These are phyloP conservation scores for Geosmithia putterillii DNA, from an alignment of 2,329 filamentous ascomycete species.

Conservation along the genomic window DNA sequence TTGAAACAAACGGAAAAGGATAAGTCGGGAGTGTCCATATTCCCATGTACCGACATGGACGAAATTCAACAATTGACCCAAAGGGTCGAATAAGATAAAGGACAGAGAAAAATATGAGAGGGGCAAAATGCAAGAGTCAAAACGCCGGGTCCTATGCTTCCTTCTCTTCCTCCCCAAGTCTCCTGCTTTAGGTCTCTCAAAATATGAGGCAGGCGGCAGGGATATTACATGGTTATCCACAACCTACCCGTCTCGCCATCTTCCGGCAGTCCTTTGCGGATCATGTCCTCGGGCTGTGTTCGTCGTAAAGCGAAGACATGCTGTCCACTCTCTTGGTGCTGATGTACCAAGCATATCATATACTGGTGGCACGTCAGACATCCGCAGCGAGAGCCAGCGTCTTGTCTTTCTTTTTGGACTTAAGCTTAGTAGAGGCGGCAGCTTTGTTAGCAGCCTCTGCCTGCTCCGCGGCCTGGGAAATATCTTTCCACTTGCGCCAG, in stretches of 20 bases:
- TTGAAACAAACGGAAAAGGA: not conserved
- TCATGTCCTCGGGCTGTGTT: too few relatives aligned
- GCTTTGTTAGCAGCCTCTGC: constrained; percentile 21
- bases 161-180: not conserved
- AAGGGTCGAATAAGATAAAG: not conserved
- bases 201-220: too few relatives aligned
- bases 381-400: not conserved
- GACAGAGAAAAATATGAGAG: not conserved
- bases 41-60: not conserved
- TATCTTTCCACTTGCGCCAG: constrained; percentile 96
- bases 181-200: too few relatives aligned
- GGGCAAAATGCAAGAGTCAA: not conserved
- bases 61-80: not conserved
- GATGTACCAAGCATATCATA: too few relatives aligned
- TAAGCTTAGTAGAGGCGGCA: constrained; percentile 16
- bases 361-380: not conserved
- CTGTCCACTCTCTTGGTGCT: too few relatives aligned
- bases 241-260: too few relatives aligned
- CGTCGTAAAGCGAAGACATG: too few relatives aligned
- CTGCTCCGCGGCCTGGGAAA: constrained; percentile 29
- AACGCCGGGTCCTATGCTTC: not conserved
- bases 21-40: not conserved
- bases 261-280: too few relatives aligned
- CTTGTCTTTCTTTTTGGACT: constrained; percentile 25
- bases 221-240: too few relatives aligned